Base-by-base conservation (phyloP, 78 protist genomes). In the Fonticula alba region DNA sequence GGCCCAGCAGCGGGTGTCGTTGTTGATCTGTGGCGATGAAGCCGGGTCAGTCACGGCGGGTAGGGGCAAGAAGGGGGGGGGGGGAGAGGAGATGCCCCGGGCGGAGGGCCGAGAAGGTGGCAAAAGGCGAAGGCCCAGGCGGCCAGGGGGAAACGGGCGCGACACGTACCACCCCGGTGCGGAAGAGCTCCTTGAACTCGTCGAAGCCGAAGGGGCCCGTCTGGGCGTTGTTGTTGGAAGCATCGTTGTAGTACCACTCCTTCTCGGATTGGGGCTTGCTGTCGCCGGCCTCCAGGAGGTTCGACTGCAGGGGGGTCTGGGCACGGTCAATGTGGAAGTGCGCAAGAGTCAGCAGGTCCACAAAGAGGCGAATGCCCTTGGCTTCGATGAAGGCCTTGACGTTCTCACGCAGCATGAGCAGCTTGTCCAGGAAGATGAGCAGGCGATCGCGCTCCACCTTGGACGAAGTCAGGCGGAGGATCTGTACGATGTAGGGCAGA, bases 381-480 rank as follows among this genome's bases (percentile, higher is more conserved):
- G 68, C 75, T 47, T 74, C 79, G 57, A 84, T 69, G 41, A 84
- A 84, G 26, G 68, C 38, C 70, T 74, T 73, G 37, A 68, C 86
- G 62, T 84, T 84, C 29, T 58, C 51, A 24, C 31, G 32, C 17
- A 32, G 46, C 43, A 26, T 36, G 11, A 84, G 65, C 35, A 84
- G 75, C 62, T 41, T 27, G 29, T 72, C 52, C 27, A 81, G 1
- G n/a, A 84, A 76, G 22, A 62, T 40, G 35, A 84, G 61, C 40
- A 84, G 69, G 26, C 90, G 80, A 51, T 84, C 90, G 43, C 90
- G 71, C 9, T 72, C 49, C 10, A 71, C 35, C 41, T 31, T 38
- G 47, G 40, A 56, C 55, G 35, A 20, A 54, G 20, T 20, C 52
- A 1, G 35, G 1, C 6, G 64, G 0, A 79, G 65, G 32, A 83